phyloP scores from a whole-genome alignment of 345 rosid genomes.

The Moricandia moricandioides region DNA sequence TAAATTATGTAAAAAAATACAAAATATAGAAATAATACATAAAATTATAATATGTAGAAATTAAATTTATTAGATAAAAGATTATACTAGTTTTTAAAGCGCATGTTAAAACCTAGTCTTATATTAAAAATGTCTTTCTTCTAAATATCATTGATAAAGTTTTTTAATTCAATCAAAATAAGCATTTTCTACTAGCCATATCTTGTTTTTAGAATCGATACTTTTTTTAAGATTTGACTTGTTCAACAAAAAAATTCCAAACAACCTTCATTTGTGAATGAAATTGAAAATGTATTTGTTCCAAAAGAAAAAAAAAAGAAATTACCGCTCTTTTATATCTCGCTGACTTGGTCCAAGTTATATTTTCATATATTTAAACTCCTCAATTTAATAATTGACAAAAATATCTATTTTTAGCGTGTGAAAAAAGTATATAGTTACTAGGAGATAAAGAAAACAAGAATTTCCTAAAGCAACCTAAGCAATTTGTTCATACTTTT shows the following conservation, averaged over 20 bases:
- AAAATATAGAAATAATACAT: no score
- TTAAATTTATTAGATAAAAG: no score
- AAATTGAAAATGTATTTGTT: not conserved
- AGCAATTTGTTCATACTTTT: not conserved
- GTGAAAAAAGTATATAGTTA: not conserved
- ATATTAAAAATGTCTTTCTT: not conserved
- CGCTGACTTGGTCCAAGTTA: not conserved
- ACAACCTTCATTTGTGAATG: not conserved
- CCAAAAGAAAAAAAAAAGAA: not conserved
- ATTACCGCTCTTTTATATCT: not conserved
- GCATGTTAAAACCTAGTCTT: no score
- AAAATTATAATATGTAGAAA: no score
- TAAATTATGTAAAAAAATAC: no score
- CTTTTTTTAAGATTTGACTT: not conserved
- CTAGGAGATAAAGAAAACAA: not conserved
- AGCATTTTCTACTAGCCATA: not conserved
- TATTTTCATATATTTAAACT: not conserved
- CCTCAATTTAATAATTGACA: not conserved
- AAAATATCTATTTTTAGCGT: not conserved
- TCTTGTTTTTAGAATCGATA: not conserved
- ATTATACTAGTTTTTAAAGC: no score
- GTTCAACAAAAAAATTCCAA: not conserved
- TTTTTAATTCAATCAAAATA: not conserved
- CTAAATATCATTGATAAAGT: not conserved
- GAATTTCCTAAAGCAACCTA: not conserved